Percentiles rank a stretch among this genome's conserved stretches.
Conservation (phyloP, 2,329 filamentous ascomycete species). For the Dendryphion nanum region DNA sequence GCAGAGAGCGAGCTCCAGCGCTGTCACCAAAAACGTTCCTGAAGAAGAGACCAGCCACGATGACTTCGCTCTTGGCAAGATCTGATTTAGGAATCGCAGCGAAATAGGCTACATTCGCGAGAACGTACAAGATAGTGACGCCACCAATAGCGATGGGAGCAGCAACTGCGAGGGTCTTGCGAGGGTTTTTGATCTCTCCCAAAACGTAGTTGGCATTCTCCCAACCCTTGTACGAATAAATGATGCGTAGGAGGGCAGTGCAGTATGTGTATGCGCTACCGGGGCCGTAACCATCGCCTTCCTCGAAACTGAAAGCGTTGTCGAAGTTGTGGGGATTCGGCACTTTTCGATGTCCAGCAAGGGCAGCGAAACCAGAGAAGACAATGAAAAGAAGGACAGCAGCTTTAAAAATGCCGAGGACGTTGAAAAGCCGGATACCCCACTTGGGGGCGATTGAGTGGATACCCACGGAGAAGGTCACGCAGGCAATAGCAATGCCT, state of each 20-base stretch:
- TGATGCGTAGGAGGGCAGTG: constrained; percentile 57
- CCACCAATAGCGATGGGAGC: constrained; percentile 59
- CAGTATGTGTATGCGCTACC: constrained; percentile 47
- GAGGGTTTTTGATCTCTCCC: constrained; percentile 56
- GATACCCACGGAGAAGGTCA: constrained; percentile 55
- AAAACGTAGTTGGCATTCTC: constrained; percentile 64
- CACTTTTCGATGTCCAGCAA: constrained; percentile 31
- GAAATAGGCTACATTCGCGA: constrained; percentile 66
- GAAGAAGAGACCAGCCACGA: constrained; percentile 63
- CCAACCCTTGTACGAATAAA: constrained; percentile 65
- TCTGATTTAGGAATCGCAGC: constrained; percentile 60
- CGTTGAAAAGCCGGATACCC: constrained; percentile 60
- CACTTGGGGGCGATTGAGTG: constrained; percentile 56
- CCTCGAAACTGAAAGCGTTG: constrained; percentile 53
- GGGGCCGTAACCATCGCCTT: constrained; percentile 32
- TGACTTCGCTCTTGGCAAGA: constrained; percentile 57
- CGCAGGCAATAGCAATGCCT: constrained; percentile 46
- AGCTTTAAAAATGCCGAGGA: constrained; percentile 61
- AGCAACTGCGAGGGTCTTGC: constrained; percentile 55
- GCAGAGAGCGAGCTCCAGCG: constrained; percentile 44
- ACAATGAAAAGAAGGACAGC: constrained; percentile 60
- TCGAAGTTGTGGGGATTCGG: constrained; percentile 55
- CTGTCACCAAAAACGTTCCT: constrained; percentile 59
- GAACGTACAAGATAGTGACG: constrained; percentile 60
- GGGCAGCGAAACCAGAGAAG: constrained; percentile 50